Evolutionary conservation across 257 asterid species (phyloP).

Genomic region (Leonotis leonurus): DNA sequence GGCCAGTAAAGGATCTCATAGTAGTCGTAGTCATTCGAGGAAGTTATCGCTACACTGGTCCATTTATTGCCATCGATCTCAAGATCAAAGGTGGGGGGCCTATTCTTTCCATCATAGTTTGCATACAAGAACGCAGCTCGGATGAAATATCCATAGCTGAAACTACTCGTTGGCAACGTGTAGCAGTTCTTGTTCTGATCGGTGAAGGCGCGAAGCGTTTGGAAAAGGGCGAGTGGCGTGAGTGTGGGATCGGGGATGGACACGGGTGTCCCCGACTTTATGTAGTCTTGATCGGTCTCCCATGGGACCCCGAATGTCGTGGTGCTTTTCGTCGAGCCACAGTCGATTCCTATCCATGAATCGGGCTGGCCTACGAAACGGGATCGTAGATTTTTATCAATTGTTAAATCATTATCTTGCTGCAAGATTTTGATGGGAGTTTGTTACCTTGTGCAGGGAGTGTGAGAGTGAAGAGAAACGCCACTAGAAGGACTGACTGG

Average conservation of each 20-base stretch:
- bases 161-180: neutral
- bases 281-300: conserved; percentile 11
- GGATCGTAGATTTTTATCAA: neutral
- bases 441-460: conserved; percentile 11
- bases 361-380: neutral
- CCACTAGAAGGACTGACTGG: neutral
- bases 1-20: conserved; percentile 14
- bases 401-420: neutral
- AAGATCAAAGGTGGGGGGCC: conserved; percentile 20
- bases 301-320: neutral
- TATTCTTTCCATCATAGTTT: neutral
- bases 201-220: conserved; percentile 8
- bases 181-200: conserved; percentile 23
- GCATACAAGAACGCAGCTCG: conserved; percentile 9
- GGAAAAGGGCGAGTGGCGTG: neutral
- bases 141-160: conserved; percentile 7
- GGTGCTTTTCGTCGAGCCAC: conserved; percentile 4
- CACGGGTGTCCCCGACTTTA: conserved; percentile 9
- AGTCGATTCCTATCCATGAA: conserved; percentile 17
- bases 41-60: conserved; percentile 5
- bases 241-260: neutral
- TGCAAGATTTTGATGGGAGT: neutral
- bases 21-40: neutral
- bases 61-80: conserved; percentile 20
- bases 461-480: neutral